Evolutionary conservation across 306 rosid species (phyloP).

Genomic region (Herpetospermum pedunculosum): DNA sequence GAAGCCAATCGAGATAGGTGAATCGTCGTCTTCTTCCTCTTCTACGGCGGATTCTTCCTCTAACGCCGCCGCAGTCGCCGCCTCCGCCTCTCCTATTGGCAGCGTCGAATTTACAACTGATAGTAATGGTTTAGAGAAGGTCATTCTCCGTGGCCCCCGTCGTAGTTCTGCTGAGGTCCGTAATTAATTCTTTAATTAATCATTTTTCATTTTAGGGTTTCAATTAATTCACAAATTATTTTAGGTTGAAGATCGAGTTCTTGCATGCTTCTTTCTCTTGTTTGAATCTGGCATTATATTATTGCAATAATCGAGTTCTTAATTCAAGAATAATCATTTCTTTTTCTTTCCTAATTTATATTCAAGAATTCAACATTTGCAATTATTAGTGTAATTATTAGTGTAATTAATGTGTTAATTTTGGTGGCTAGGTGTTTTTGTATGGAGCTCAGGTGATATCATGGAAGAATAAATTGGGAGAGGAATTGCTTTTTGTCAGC

Average conservation of each 20-base stretch:
- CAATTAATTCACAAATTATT: too few species aligned
- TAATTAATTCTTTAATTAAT: too few species aligned
- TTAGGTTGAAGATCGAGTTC: too few species aligned
- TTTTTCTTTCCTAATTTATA: too few species aligned
- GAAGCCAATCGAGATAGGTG: not conserved
- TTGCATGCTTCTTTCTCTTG: too few species aligned
- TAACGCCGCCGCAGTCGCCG: not conserved
- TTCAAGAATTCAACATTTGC: too few species aligned
- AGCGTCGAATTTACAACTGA: conserved; percentile 39
- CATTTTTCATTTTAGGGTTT: not conserved
- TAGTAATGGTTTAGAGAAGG: conserved; percentile 48
- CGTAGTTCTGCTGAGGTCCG: conserved; percentile 38
- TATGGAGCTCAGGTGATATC: conserved; percentile 71
- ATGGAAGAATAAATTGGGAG: conserved; percentile 65
- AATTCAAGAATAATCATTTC: too few species aligned
- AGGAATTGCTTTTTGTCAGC: conserved; percentile 63
- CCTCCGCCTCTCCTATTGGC: not conserved
- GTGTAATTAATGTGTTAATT: not conserved
- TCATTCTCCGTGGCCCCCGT: conserved; percentile 31
- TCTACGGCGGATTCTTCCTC: not conserved
- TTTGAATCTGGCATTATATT: too few species aligned
- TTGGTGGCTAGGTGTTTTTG: conserved; percentile 45
- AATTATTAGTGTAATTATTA: too few species aligned
- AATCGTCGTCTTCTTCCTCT: not conserved
- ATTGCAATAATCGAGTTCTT: too few species aligned